Evolutionary conservation across 108 stramenopile species (phyloP).

Genomic region (Pseudonitzschia delicatissima): DNA sequence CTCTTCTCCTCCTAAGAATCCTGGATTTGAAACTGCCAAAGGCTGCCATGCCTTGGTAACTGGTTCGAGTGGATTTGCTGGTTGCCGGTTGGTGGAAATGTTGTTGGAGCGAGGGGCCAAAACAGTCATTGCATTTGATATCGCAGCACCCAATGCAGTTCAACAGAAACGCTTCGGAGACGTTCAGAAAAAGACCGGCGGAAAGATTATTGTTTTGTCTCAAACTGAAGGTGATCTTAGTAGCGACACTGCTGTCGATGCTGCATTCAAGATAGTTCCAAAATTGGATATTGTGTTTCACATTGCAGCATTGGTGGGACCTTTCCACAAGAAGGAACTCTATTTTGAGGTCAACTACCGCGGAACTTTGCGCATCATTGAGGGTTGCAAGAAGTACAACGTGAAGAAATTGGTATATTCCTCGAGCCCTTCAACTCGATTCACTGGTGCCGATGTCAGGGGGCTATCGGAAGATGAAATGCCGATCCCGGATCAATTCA

Average conservation of each 20-base stretch:
- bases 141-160: constrained; percentile 61
- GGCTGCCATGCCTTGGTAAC: constrained; percentile 72
- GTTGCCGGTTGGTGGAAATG: constrained; percentile 96
- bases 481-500: constrained; percentile 58
- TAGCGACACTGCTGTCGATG: constrained; percentile 64
- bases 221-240: constrained; percentile 77
- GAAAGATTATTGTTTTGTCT: constrained; percentile 36
- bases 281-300: constrained; percentile 90
- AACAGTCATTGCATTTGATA: constrained; percentile 93
- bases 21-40: constrained; percentile 40
- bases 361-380: constrained; percentile 84
- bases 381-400: constrained; percentile 72
- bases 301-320: constrained; percentile 96
- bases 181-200: constrained; percentile 28
- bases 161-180: constrained; percentile 53
- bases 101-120: constrained; percentile 89
- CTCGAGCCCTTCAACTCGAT: constrained; percentile 93
- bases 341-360: constrained; percentile 88
- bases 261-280: constrained; percentile 57
- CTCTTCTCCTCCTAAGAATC: constrained; percentile 21
- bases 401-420: constrained; percentile 90
- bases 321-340: constrained; percentile 77
- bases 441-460: constrained; percentile 89
- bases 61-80: constrained; percentile 93
- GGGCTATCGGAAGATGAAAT: constrained; percentile 75